Conservation (phyloP, 306 rosid genomes). For the Pyrus pyrifolia region DNA sequence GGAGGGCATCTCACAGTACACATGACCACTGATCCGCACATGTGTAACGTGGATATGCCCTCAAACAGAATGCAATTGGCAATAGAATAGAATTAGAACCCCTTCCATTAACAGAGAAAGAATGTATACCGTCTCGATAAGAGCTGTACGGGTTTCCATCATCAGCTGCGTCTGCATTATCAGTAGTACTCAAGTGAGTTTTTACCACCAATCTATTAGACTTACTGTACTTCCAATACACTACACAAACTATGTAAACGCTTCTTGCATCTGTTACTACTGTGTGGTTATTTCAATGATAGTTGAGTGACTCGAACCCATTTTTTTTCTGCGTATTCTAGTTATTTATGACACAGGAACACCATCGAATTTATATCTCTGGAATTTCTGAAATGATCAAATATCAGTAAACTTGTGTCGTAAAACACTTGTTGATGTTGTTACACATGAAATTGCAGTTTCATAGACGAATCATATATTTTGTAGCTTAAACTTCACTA, state of each 20-base stretch:
- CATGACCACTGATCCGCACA: not conserved
- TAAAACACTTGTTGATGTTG: not conserved
- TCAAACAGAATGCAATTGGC: not conserved
- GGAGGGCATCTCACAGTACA: not conserved
- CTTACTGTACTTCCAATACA: not conserved
- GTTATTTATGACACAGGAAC: too few relatives aligned
- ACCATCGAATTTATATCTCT: not conserved
- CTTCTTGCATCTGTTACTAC: not conserved
- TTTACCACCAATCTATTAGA: not conserved
- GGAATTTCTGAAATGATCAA: not conserved
- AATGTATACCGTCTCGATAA: constrained; percentile 7
- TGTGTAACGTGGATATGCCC: not conserved
- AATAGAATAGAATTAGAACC: not conserved
- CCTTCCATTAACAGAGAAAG: not conserved
- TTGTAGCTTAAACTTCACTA: not conserved
- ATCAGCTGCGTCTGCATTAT: constrained; percentile 9
- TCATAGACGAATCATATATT: not conserved
- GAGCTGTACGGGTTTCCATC: not conserved
- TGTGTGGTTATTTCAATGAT: not conserved
- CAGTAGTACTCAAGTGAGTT: not conserved
- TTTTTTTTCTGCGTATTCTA: too few relatives aligned
- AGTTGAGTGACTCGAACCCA: not conserved
- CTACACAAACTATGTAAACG: not conserved
- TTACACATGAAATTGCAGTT: not conserved
- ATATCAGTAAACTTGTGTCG: not conserved